phyloP scores from a whole-genome alignment of 1,284 basidiomycete genomes.

The Filobasidium uniguttulatum region DNA sequence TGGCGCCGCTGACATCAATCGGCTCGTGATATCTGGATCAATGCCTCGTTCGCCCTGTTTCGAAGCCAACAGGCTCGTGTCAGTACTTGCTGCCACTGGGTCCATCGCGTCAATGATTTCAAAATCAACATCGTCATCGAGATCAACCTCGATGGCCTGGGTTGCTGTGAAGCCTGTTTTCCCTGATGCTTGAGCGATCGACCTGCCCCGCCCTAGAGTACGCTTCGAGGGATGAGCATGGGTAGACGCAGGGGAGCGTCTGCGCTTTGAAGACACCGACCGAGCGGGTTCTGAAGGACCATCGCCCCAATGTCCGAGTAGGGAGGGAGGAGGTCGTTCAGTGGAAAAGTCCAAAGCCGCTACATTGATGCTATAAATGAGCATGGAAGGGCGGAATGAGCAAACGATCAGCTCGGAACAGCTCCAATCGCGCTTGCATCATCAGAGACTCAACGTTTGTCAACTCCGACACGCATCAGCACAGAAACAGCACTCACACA shows the following conservation, averaged over 20 bases:
- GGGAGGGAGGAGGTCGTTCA: slow-evolving; percentile 9
- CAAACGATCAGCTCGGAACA: too few relatives aligned
- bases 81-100: neutral
- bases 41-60: neutral
- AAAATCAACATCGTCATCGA: neutral
- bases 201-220: neutral
- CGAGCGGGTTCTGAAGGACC: neutral
- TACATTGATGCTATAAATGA: slow-evolving; percentile 10
- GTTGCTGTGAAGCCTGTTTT: neutral
- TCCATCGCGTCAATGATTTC: neutral
- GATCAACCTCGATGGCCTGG: neutral
- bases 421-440: too few relatives aligned
- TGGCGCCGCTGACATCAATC: neutral
- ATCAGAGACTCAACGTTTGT: neutral
- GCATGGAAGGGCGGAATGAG: too few relatives aligned
- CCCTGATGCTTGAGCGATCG: neutral
- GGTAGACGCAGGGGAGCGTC: too few relatives aligned
- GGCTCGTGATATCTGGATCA: neutral
- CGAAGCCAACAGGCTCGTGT: neutral
- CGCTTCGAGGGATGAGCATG: too few relatives aligned
- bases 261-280: neutral
- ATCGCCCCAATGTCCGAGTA: neutral
- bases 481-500: slow-evolving; percentile 10
- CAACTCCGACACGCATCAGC: neutral
- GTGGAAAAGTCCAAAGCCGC: slow-evolving; percentile 2